phyloP scores from a whole-genome alignment of 108 stramenopile genomes.

The Pseudonitzschia delicatissima region DNA sequence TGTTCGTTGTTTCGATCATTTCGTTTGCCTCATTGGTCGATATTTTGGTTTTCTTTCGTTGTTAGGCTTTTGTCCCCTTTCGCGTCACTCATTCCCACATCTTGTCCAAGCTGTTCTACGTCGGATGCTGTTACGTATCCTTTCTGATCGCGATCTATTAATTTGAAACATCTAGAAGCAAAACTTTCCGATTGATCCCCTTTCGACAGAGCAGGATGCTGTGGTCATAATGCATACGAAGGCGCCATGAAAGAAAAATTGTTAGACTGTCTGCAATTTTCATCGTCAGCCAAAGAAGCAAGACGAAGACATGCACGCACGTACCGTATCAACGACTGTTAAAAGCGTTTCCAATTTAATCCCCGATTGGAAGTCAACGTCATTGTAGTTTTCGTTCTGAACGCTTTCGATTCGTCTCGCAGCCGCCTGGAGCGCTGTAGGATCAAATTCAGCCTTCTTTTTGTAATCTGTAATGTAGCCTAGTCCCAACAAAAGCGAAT shows the following conservation, averaged over 20 bases:
- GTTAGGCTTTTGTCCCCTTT: neutral
- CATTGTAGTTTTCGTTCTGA: neutral
- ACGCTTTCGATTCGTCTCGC: neutral
- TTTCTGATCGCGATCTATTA: neutral
- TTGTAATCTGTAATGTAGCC: conserved; percentile 17
- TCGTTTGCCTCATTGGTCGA: neutral
- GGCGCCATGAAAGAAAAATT: neutral
- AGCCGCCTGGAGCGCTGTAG: neutral
- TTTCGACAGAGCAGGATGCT: conserved; percentile 1
- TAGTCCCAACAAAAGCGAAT: conserved; percentile 32
- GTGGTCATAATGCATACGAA: neutral
- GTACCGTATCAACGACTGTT: neutral
- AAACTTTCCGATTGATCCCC: neutral
- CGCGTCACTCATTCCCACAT: neutral
- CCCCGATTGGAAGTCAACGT: neutral
- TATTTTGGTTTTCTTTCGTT: neutral
- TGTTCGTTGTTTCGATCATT: conserved; percentile 9
- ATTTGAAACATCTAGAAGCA: neutral
- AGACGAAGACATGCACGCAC: neutral
- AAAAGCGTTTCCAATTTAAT: conserved; percentile 2
- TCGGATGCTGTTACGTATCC: conserved; percentile 8
- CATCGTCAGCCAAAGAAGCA: neutral
- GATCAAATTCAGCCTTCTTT: neutral
- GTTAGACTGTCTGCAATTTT: neutral
- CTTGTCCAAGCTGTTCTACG: neutral